Percentiles rank a stretch among this genome's conserved stretches.
These are phyloP conservation scores for Melanogaster broomeanus DNA, from an alignment of 768 basidiomycete genomes.

Conservation along the genomic window DNA sequence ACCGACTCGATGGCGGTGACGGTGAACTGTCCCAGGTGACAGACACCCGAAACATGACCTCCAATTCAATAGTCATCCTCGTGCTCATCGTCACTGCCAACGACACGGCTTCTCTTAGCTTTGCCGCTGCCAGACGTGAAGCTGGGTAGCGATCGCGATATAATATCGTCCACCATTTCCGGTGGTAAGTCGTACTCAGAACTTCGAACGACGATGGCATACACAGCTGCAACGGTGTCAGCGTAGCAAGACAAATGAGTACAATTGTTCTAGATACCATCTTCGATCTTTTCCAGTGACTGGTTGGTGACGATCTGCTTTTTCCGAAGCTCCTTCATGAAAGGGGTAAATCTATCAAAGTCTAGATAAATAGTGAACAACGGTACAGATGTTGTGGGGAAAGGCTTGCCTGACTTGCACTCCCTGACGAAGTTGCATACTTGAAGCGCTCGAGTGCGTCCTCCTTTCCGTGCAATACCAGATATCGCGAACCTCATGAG, in stretches of 20 bases:
- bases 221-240: constrained; percentile 52
- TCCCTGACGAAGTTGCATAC: constrained; percentile 72
- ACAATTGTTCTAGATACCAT: constrained; percentile 50
- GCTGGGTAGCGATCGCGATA: constrained; percentile 48
- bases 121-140: constrained; percentile 15
- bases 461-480: constrained; percentile 67
- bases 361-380: constrained; percentile 42
- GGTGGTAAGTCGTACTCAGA: constrained; percentile 73
- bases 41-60: neutral
- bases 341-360: constrained; percentile 75
- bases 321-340: constrained; percentile 73
- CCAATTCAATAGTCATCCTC: constrained; percentile 21
- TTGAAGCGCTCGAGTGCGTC: constrained; percentile 58
- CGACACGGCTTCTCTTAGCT: constrained; percentile 19
- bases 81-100: constrained; percentile 27
- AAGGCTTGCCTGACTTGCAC: constrained; percentile 65
- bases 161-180: constrained; percentile 70
- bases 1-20: no score
- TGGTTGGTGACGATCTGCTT: constrained; percentile 86
- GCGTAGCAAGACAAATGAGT: neutral
- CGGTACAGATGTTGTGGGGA: neutral
- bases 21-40: neutral
- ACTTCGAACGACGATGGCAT: constrained; percentile 68
- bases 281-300: constrained; percentile 94
- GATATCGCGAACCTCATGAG: constrained; percentile 96